Evolutionary conservation across 2,329 filamentous ascomycete genomes (phyloP).

Genomic region (Arthrobotrys entomopaga): DNA sequence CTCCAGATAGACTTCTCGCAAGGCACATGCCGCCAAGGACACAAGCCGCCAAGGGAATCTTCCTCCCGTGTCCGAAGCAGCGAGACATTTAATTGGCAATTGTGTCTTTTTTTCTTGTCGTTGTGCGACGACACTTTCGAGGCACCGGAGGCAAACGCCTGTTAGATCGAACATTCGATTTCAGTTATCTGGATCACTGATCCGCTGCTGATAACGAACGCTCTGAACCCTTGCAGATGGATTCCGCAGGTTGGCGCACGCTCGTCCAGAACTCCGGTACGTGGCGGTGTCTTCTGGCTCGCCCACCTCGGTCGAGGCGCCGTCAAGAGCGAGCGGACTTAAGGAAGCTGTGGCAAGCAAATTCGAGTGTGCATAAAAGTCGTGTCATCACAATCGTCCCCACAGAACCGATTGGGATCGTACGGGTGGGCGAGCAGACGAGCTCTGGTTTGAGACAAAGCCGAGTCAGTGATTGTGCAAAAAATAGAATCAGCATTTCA

Average conservation of each 20-base stretch:
- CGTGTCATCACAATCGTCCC: slow-evolving; percentile 35
- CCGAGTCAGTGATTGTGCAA: slow-evolving; percentile 31
- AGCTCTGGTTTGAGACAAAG: slow-evolving; percentile 51
- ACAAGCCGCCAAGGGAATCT: slow-evolving; percentile 44
- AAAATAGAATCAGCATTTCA: slow-evolving; percentile 46
- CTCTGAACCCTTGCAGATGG: slow-evolving; percentile 47
- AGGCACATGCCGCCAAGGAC: slow-evolving; percentile 41
- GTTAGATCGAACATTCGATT: slow-evolving; percentile 38
- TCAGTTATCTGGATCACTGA: slow-evolving; percentile 43
- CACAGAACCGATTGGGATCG: slow-evolving; percentile 25
- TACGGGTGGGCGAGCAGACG: slow-evolving; percentile 6
- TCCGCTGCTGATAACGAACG: slow-evolving; percentile 36
- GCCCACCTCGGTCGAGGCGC: slow-evolving; percentile 6
- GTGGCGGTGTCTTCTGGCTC: slow-evolving; percentile 31
- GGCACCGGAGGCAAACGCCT: slow-evolving; percentile 28
- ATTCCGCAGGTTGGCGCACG: slow-evolving; percentile 31
- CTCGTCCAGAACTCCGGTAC: slow-evolving; percentile 6
- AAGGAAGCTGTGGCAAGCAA: slow-evolving; percentile 3
- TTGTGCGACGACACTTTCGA: slow-evolving; percentile 39
- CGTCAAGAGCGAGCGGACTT: background rate
- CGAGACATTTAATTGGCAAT: slow-evolving; percentile 30
- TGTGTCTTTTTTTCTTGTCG: background rate
- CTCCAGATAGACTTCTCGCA: slow-evolving; percentile 27
- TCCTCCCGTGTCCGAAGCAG: slow-evolving; percentile 1
- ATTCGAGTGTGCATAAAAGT: slow-evolving; percentile 22